These are phyloP conservation scores for Candida sithepensis DNA, from an alignment of 805 yeast genomes.

Conservation along the genomic window DNA sequence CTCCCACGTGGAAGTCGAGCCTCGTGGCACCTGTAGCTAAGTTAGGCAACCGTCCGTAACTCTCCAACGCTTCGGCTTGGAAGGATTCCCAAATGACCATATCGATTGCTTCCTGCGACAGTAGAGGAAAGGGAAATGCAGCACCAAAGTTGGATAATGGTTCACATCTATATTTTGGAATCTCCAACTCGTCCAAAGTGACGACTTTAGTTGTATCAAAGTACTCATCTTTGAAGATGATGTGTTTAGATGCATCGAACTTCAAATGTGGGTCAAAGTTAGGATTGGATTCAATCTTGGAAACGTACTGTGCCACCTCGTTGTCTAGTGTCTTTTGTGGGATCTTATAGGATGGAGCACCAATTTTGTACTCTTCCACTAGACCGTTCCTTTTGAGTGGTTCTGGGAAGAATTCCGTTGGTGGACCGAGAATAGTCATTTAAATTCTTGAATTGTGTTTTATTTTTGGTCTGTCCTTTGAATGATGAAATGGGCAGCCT, in stretches of 20 bases:
- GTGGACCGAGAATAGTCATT: neutral
- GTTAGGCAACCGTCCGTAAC: constrained; percentile 36
- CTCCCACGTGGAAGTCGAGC: constrained; percentile 42
- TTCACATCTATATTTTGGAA: constrained; percentile 24
- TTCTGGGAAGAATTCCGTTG: neutral
- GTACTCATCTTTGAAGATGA: constrained; percentile 32
- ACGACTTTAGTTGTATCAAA: constrained; percentile 33
- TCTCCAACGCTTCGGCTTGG: constrained; percentile 35
- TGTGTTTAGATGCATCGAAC: constrained; percentile 34
- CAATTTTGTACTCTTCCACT: constrained; percentile 9
- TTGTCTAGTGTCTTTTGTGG: constrained; percentile 13
- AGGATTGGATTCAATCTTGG: constrained; percentile 12
- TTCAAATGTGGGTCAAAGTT: constrained; percentile 21
- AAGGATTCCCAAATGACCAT: constrained; percentile 50
- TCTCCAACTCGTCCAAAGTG: constrained; percentile 32
- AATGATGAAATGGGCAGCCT: too few species aligned
- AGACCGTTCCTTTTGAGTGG: constrained; percentile 10
- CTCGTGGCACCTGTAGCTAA: constrained; percentile 23
- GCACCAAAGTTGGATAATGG: constrained; percentile 35
- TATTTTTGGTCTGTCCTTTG: too few species aligned
- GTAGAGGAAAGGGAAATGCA: constrained; percentile 51
- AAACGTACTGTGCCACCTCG: constrained; percentile 8
- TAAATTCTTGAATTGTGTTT: neutral
- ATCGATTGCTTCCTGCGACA: constrained; percentile 51
- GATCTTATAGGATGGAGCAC: constrained; percentile 10